These are phyloP conservation scores for Dovyalis caffra DNA, from an alignment of 345 rosid species.

Conservation along the genomic window DNA sequence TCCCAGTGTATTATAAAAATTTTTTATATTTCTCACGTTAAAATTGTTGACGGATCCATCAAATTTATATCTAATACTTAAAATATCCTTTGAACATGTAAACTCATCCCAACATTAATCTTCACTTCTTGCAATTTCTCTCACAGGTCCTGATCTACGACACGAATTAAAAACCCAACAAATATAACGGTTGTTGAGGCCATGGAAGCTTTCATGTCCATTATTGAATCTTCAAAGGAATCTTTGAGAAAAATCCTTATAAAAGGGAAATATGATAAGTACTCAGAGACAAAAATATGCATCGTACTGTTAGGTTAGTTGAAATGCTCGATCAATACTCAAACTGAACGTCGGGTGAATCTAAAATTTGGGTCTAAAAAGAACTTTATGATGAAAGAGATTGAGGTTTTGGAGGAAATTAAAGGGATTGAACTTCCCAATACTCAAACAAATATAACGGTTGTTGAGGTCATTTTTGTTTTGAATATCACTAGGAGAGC, in stretches of 20 bases:
- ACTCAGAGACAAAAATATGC: constrained; percentile 31
- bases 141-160: too few species aligned
- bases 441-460: too few species aligned
- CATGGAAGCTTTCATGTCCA: constrained; percentile 37
- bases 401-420: constrained; percentile 30
- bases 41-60: too few species aligned
- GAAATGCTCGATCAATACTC: constrained; percentile 26
- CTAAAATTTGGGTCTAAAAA: neutral
- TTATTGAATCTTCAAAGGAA: constrained; percentile 41
- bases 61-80: too few species aligned
- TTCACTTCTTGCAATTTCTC: too few species aligned
- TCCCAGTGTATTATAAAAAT: too few species aligned
- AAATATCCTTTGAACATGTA: too few species aligned
- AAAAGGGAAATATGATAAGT: constrained; percentile 45
- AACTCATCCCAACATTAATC: too few species aligned
- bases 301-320: constrained; percentile 26
- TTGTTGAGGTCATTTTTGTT: constrained; percentile 16
- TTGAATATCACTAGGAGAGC: constrained; percentile 13
- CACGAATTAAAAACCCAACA: too few species aligned
- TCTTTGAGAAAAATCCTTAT: constrained; percentile 39
- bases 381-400: constrained; percentile 28
- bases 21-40: too few species aligned
- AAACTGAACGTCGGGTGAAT: neutral
- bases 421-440: constrained; percentile 36
- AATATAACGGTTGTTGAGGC: constrained; percentile 38